Conservation (phyloP, 768 basidiomycete genomes). For the Russula sp. region DNA sequence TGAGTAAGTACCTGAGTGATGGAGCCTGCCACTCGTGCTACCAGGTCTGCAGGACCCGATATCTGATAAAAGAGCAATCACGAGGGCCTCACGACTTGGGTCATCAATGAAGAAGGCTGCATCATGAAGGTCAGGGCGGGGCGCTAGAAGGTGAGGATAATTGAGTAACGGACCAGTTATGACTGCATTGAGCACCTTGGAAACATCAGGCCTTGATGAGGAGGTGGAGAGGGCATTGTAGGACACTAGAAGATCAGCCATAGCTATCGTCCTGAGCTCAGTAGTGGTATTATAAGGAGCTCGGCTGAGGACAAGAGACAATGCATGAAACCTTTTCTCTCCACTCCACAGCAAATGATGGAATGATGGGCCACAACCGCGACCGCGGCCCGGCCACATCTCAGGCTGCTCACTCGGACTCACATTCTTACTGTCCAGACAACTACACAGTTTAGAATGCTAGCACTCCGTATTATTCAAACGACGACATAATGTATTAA, state of each 20-base stretch:
- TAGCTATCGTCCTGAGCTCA: slow-evolving; percentile 23
- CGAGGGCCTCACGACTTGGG: slow-evolving; percentile 9
- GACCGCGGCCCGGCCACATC: background rate
- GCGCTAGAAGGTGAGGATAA: slow-evolving; percentile 31
- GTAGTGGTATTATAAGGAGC: background rate
- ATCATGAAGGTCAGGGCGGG: slow-evolving; percentile 42
- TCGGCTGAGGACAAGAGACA: slow-evolving; percentile 4
- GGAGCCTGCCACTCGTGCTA: slow-evolving; percentile 13
- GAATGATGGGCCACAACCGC: slow-evolving; percentile 1
- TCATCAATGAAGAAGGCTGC: slow-evolving; percentile 29
- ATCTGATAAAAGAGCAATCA: slow-evolving; percentile 5
- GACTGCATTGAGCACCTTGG: slow-evolving; percentile 45
- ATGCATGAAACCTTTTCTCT: slow-evolving; percentile 4
- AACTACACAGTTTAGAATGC: too few species aligned
- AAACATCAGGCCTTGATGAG: slow-evolving; percentile 33
- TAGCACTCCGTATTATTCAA: too few species aligned
- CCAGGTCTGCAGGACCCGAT: slow-evolving; percentile 16
- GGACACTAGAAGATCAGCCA: slow-evolving; percentile 43
- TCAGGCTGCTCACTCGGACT: too few species aligned
- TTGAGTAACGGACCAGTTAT: slow-evolving; percentile 38
- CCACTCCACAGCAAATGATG: background rate
- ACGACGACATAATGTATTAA: too few species aligned
- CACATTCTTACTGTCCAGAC: too few species aligned
- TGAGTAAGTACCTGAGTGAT: slow-evolving; percentile 13
- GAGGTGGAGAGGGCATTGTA: slow-evolving; percentile 36